These are phyloP conservation scores for Ogataea saltuana DNA, from an alignment of 805 yeast species.

Conservation along the genomic window DNA sequence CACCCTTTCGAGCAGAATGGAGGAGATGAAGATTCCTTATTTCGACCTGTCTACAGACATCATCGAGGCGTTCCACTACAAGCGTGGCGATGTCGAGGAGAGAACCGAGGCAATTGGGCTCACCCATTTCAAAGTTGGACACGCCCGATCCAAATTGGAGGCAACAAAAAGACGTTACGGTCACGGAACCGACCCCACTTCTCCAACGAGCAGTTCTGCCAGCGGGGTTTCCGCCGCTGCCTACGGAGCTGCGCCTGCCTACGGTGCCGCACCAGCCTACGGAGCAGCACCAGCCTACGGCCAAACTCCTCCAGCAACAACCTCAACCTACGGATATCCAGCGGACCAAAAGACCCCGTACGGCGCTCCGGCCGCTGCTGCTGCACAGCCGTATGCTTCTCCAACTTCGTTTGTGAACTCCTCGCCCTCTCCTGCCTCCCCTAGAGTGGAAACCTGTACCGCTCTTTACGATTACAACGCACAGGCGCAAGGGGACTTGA, in stretches of 20 bases:
- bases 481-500: slow-evolving; percentile 89
- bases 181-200: slow-evolving; percentile 38
- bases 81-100: slow-evolving; percentile 91
- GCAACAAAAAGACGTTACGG: slow-evolving; percentile 77
- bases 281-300: slow-evolving; percentile 34
- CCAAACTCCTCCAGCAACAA: slow-evolving; percentile 31
- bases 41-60: slow-evolving; percentile 86
- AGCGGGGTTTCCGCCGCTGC: slow-evolving; percentile 24
- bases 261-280: slow-evolving; percentile 31
- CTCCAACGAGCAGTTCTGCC: slow-evolving; percentile 22
- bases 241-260: slow-evolving; percentile 26
- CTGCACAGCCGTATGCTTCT: slow-evolving; percentile 26
- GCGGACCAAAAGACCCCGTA: slow-evolving; percentile 29
- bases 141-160: slow-evolving; percentile 81
- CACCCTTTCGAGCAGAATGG: slow-evolving; percentile 87
- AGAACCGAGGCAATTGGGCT: slow-evolving; percentile 86
- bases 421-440: slow-evolving; percentile 39
- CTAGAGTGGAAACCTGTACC: slow-evolving; percentile 64
- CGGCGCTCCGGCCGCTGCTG: slow-evolving; percentile 26
- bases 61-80: slow-evolving; percentile 70
- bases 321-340: slow-evolving; percentile 27
- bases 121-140: slow-evolving; percentile 87
- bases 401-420: slow-evolving; percentile 35
- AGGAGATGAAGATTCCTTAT: slow-evolving; percentile 95
- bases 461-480: slow-evolving; percentile 92